Percentiles rank a stretch among this genome's conserved stretches.
These are phyloP conservation scores for Amaranthus cruentus DNA, from an alignment of 148 eudicot genomes.

Conservation along the genomic window DNA sequence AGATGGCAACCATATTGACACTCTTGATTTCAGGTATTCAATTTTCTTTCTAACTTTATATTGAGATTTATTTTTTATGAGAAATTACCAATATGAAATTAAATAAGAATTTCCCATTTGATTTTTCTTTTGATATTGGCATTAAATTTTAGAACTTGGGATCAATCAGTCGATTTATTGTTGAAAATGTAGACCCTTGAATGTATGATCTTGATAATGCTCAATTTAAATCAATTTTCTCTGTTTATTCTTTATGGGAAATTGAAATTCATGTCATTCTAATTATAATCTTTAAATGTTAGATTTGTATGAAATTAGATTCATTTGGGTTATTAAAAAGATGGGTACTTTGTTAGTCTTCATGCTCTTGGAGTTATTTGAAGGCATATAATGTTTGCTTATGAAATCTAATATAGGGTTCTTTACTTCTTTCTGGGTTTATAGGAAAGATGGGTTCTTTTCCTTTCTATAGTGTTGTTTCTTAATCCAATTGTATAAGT, in stretches of 20 bases:
- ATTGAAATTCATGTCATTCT: conserved; percentile 12
- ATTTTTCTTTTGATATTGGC: conserved; percentile 1
- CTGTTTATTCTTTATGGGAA: conserved; percentile 3
- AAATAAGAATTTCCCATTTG: background rate
- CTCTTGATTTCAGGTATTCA: conserved; percentile 1
- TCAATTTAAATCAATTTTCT: background rate
- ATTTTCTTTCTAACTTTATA: background rate
- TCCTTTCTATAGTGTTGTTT: no score
- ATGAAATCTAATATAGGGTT: background rate
- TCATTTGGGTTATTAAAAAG: background rate
- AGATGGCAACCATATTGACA: background rate
- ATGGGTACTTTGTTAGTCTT: background rate
- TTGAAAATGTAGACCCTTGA: background rate
- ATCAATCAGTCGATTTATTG: no score
- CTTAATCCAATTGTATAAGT: no score
- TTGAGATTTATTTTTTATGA: background rate
- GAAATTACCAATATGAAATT: background rate
- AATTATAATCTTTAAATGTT: conserved; percentile 9
- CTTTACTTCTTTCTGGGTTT: background rate
- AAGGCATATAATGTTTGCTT: background rate
- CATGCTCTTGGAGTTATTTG: background rate
- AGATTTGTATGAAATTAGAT: conserved; percentile 7
- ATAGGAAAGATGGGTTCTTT: background rate
- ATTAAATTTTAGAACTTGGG: no score
- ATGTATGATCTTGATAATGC: conserved; percentile 6